Base-by-base conservation (phyloP, 176 grass and related monocot species). In the Otatea glauca region DNA sequence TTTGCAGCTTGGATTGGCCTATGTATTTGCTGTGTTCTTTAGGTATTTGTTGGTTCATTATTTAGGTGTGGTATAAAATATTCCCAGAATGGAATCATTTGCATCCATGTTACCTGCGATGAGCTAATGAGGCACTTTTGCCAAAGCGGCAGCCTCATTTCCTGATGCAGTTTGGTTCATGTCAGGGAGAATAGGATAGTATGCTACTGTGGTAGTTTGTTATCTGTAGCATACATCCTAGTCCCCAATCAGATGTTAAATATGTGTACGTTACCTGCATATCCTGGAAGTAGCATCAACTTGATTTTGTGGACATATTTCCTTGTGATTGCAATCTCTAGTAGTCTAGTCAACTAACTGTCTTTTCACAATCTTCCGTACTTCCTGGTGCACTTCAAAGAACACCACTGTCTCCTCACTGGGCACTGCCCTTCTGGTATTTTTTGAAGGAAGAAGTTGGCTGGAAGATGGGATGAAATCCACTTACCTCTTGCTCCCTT, bases 391-490 rank as follows among this genome's bases (percentile, higher is more conserved):
- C 9, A 60, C 50, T 68, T 15, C 23, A 84, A 85, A 70, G 49
- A 42, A 51, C 35, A 71, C 37, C 47, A 35, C 18, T n/a, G 17
- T 86, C 75, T 80, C 25, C 13, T 63, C 7, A 25, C 80, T 80
- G 84, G 47, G 24, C 24, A 14, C 10, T 62, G 60, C 0, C 80
- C 89, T 84, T 84, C 87, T 69, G 56, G 9, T 43, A 4, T 70
- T 88, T 88, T 92, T 82, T 77, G 39, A 77, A 82, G 47, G 79
- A 92, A 86, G 74, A 68, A 75, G 51, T 53, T 48, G 68, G 65
- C 38, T 68, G 79, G 23, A 44, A 17, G 32, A 44, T 77, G 47
- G 65, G 69, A 66, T 73, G 55, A 21, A 53, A 13, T 60, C 45
- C 75, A 15, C 73, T 68, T 65, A 0, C 35, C 17, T 70, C 61